Percentiles rank a stretch among this genome's conserved stretches.
Conservation (phyloP, 2,329 filamentous ascomycete species). For the Fusarium devonianum region DNA sequence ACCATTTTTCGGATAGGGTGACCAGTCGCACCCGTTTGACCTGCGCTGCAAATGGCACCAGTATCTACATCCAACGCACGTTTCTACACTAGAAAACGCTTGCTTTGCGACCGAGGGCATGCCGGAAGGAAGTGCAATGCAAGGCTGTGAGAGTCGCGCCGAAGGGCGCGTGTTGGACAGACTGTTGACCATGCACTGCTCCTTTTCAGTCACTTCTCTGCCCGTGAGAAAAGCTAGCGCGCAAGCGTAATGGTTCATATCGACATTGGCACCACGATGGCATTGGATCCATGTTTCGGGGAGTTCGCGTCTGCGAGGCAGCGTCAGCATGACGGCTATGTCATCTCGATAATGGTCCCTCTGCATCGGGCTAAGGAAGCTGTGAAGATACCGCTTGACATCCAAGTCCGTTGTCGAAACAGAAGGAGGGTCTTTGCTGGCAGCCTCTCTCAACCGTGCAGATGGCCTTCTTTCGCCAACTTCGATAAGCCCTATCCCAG, state of each 20-base stretch:
- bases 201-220: slow-evolving; percentile 31
- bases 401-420: slow-evolving; percentile 2
- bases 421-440: neutral
- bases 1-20: neutral
- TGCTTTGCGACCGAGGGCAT: slow-evolving; percentile 28
- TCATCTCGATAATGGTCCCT: slow-evolving; percentile 33
- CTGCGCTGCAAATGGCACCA: slow-evolving; percentile 35
- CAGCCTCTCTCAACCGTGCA: neutral
- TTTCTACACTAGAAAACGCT: slow-evolving; percentile 28
- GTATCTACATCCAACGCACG: slow-evolving; percentile 47
- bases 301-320: slow-evolving; percentile 38
- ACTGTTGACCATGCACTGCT: slow-evolving; percentile 26
- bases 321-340: slow-evolving; percentile 31
- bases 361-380: slow-evolving; percentile 32
- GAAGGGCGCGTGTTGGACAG: slow-evolving; percentile 1
- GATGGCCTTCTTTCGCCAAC: slow-evolving; percentile 4
- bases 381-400: slow-evolving; percentile 35
- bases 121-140: slow-evolving; percentile 38
- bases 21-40: slow-evolving; percentile 41
- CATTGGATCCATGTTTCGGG: slow-evolving; percentile 38
- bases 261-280: slow-evolving; percentile 34
- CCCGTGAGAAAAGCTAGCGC: slow-evolving; percentile 46
- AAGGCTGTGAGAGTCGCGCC: slow-evolving; percentile 38
- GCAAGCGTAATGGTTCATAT: slow-evolving; percentile 38
- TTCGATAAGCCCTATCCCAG: neutral